phyloP scores from a whole-genome alignment of 495 filamentous ascomycete species.

The Sphaerosporella brunnea region DNA sequence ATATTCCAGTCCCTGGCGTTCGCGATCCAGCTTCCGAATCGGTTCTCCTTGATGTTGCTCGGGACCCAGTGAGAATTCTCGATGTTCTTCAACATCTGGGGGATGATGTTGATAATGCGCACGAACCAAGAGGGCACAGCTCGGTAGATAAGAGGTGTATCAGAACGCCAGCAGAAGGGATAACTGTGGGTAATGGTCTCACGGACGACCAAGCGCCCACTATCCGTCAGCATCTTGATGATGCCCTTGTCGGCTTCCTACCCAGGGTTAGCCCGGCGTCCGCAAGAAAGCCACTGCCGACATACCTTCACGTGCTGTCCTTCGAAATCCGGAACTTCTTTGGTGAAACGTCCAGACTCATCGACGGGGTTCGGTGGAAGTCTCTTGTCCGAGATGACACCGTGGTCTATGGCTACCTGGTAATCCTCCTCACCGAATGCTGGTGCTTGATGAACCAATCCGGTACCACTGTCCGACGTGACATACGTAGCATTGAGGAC shows the following conservation, averaged over 20 bases:
- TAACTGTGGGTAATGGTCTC: constrained; percentile 87
- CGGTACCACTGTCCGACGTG: constrained; percentile 79
- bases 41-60: constrained; percentile 72
- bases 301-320: constrained; percentile 69
- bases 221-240: constrained; percentile 73
- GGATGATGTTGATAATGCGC: constrained; percentile 66
- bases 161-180: constrained; percentile 88
- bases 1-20: constrained; percentile 98
- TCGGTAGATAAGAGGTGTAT: constrained; percentile 86
- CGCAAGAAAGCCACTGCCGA: no score
- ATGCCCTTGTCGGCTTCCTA: constrained; percentile 76
- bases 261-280: constrained; percentile 9
- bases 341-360: constrained; percentile 62
- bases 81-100: constrained; percentile 77
- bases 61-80: constrained; percentile 91
- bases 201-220: constrained; percentile 66
- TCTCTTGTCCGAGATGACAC: constrained; percentile 59
- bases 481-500: constrained; percentile 82
- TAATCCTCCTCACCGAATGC: constrained; percentile 98
- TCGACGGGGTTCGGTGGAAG: constrained; percentile 81
- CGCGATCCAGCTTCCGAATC: constrained; percentile 71
- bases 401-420: constrained; percentile 56
- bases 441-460: constrained; percentile 88
- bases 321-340: constrained; percentile 63
- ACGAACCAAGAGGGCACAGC: constrained; percentile 95